These are phyloP conservation scores for Boletus huronensis DNA, from an alignment of 768 basidiomycete genomes.

Conservation along the genomic window DNA sequence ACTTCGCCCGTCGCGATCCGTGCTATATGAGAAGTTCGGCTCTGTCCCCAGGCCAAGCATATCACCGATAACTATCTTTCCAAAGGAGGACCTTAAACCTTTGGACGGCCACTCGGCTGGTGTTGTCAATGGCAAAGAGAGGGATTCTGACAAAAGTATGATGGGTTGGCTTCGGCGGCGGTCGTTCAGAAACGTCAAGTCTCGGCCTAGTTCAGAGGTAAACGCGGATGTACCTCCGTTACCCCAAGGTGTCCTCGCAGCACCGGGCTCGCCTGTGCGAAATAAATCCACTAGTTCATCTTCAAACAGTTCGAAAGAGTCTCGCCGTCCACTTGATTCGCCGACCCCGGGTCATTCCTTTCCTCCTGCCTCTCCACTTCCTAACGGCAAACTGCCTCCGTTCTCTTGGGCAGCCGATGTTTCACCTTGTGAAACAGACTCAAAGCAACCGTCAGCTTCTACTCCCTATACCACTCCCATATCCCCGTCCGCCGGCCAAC, in stretches of 20 bases:
- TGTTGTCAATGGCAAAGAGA: slow-evolving; percentile 28
- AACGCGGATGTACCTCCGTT: slow-evolving; percentile 13
- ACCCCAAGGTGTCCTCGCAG: slow-evolving; percentile 7
- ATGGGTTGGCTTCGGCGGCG: slow-evolving; percentile 31
- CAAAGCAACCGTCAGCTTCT: slow-evolving; percentile 26
- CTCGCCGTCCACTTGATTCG: slow-evolving; percentile 20
- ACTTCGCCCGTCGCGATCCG: slow-evolving; percentile 23
- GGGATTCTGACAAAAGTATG: slow-evolving; percentile 42
- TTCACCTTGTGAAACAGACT: slow-evolving; percentile 11
- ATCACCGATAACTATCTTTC: slow-evolving; percentile 15
- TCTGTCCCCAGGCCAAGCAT: slow-evolving; percentile 4
- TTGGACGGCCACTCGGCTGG: slow-evolving; percentile 32
- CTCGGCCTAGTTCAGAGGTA: slow-evolving; percentile 23
- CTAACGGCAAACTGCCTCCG: slow-evolving; percentile 10
- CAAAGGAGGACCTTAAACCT: slow-evolving; percentile 22
- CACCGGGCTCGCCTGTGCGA: slow-evolving; percentile 18
- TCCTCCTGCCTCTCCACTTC: slow-evolving; percentile 10
- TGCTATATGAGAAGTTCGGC: slow-evolving; percentile 24
- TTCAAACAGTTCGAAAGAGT: slow-evolving; percentile 26
- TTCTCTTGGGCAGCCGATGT: not conserved
- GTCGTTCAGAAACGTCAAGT: slow-evolving; percentile 20
- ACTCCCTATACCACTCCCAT: slow-evolving; percentile 5
- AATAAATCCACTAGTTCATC: slow-evolving; percentile 23
- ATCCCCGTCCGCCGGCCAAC: slow-evolving; percentile 11
- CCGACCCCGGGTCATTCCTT: slow-evolving; percentile 6